Evolutionary conservation across 768 basidiomycete species (phyloP).

Genomic region (Tylopilus vinaceipallidus): DNA sequence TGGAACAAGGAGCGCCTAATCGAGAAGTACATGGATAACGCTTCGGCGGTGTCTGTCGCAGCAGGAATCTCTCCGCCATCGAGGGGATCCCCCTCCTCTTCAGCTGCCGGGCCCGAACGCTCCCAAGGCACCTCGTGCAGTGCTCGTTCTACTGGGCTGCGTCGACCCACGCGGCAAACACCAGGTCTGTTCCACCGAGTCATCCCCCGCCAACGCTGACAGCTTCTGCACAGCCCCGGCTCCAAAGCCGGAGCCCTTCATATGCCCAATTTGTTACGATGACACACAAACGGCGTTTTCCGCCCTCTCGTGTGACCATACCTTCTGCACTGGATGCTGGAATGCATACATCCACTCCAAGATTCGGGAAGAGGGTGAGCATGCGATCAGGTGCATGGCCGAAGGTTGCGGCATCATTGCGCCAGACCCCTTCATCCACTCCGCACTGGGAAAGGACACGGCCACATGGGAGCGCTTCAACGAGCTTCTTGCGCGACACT

Average conservation of each 20-base stretch:
- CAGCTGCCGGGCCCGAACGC: constrained; percentile 32
- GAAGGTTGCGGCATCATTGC: constrained; percentile 68
- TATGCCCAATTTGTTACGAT: constrained; percentile 94
- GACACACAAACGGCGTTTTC: constrained; percentile 70
- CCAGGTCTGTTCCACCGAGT: constrained; percentile 16
- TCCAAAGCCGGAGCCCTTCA: constrained; percentile 52
- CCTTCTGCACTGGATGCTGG: constrained; percentile 87
- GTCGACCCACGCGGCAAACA: constrained; percentile 31
- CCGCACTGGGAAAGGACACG: constrained; percentile 53
- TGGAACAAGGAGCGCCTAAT: constrained; percentile 98
- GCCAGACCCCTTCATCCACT: constrained; percentile 59
- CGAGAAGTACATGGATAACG: constrained; percentile 96
- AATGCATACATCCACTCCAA: constrained; percentile 74
- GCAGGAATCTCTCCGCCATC: constrained; percentile 63
- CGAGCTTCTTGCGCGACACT: constrained; percentile 86
- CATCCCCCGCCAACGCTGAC: background rate
- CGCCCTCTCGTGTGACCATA: constrained; percentile 77
- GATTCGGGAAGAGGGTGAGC: constrained; percentile 79
- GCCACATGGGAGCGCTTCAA: constrained; percentile 70
- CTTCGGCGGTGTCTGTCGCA: constrained; percentile 61
- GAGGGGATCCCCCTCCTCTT: constrained; percentile 19
- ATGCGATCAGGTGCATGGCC: constrained; percentile 74
- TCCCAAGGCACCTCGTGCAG: constrained; percentile 29
- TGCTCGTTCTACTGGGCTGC: constrained; percentile 24
- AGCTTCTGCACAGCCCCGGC: constrained; percentile 14